Evolutionary conservation across 331 rosid genomes (phyloP), one percentile per base, ranked within the genome.

Genomic region (Dryas integrifolia): DNA sequence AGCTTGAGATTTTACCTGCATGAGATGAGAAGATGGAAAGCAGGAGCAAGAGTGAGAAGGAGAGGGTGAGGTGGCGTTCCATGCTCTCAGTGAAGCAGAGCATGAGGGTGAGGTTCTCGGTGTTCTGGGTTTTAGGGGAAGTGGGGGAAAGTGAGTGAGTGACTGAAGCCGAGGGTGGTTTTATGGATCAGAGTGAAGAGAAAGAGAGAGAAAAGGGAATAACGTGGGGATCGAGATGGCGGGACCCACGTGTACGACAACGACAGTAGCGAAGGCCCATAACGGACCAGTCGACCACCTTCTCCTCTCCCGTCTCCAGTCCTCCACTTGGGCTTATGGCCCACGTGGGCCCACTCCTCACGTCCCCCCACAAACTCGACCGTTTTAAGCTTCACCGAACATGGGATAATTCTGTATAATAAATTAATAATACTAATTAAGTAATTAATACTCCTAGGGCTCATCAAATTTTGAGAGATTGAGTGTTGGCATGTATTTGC

Each of bases 81-180:
- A 92, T 90, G 67, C 75, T 79, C 86, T 16, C 48, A 2, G 51
- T 43, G 62, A 76, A 82, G 69, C 76, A 75, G 81, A 76, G 82
- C 70, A 44, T 6, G 51, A 14, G 77, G 40, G 2, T 30, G 35
- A 30, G 18, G 14, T 9, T 8, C 1, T 40, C 38, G 7, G 14
- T 26, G 5, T 46, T 24, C 5, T 1, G 11, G 70, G 57, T 6
- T 6, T 6, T 11, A 50, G 21, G 5, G 10, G 58, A 55, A 55
- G 74, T 59, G 79, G 67, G 70, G 2, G 62, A 52, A 18, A 3
- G 64, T 50, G 58, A 0, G 24, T 0, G 51, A 13, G 74, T 7
- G 65, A 12, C 24, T 5, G 16, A n/a, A 50, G 55, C 5, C 2
- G 48, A 0, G 82, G 45, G 65, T 7, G 43, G 30, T 43, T 74